Base-by-base conservation (phyloP, 2,329 filamentous ascomycete species). In the Neocucurbitaria cava region DNA sequence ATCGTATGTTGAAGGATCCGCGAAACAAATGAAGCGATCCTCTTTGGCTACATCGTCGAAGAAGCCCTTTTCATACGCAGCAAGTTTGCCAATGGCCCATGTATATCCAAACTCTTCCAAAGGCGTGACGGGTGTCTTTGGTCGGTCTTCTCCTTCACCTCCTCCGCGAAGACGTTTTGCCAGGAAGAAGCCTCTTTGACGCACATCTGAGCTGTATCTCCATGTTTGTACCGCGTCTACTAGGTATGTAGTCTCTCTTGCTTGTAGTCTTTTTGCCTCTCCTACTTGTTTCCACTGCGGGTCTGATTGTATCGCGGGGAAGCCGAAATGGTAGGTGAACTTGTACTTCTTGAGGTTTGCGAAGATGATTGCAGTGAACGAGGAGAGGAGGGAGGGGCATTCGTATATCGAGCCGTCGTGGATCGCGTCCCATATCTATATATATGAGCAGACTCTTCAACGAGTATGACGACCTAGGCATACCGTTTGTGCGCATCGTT, bases 261-360 rank as follows among this genome's bases (percentile, higher is more conserved):
- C 71, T 2, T 82, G 85, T 43, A 98, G 77, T 44, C 76, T 76
- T 2, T 81, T 66, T 3, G 59, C 57, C 18, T 71, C 69, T 5
- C 72, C 65, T 4, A 71, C 58, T 30, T 71, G 68, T 65, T 85
- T 88, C 95, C 95, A 99, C 24, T 84, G 81, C 1, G 92, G 91
- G 49, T 94, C 89, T 3, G 94, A 96, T 73, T 96, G 93, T 40
- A 99, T 83, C 15, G 94, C 92, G 1, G 95, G 95, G 70, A 96
- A 99, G 5, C 90, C 94, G 76, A 98, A 98, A 87, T 96, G 96
- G 78, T 98, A 98, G n/a, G 89, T 92, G 73, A 98, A 97, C 59
- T 89, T 91, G 79, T 98, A 98, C 72, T 96, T 97, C 76, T 99
- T 99, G 30, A 99, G 84, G 72, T 99, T 94, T 58, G 95, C 94